phyloP scores from a whole-genome alignment of 2,329 filamentous ascomycete genomes.

The Aspergillus bombycis region DNA sequence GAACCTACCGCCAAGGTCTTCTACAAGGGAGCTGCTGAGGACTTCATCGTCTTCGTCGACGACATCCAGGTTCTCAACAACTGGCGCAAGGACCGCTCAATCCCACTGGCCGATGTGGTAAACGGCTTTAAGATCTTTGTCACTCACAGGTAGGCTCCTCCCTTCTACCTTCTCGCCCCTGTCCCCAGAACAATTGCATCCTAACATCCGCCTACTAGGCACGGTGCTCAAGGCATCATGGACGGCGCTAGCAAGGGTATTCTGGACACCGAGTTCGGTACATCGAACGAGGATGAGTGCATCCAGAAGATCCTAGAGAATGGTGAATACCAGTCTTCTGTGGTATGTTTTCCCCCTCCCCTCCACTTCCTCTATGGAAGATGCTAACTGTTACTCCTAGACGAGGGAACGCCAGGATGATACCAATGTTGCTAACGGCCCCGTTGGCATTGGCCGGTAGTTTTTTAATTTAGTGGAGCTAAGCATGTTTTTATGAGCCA shows the following conservation, averaged over 20 bases:
- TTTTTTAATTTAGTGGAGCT: constrained; percentile 1
- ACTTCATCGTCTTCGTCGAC: constrained; percentile 64
- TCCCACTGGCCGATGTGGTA: constrained; percentile 83
- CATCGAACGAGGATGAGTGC: constrained; percentile 74
- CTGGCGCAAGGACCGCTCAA: constrained; percentile 78
- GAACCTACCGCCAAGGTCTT: constrained; percentile 74
- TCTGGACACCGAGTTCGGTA: constrained; percentile 87
- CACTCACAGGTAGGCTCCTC: constrained; percentile 75
- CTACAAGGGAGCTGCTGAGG: constrained; percentile 75
- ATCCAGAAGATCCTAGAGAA: constrained; percentile 80
- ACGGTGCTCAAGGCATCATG: constrained; percentile 79
- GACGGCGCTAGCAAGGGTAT: constrained; percentile 74
- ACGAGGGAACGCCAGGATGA: constrained; percentile 33
- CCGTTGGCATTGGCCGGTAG: constrained; percentile 2
- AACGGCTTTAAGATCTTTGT: constrained; percentile 87
- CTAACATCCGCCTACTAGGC: constrained; percentile 48
- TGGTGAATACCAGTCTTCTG: constrained; percentile 67
- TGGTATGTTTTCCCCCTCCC: constrained; percentile 47
- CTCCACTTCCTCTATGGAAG: too few species aligned
- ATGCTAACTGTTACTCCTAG: constrained; percentile 20
- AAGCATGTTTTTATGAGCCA: neutral
- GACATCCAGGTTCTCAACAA: constrained; percentile 66
- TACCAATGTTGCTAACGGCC: constrained; percentile 28
- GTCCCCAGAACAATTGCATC: neutral
- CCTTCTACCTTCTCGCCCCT: neutral